A percentile compares a stretch with the other conserved stretches of the same genome.
phyloP scores from a whole-genome alignment of 495 filamentous ascomycete species.

The Ramalina intermedia region DNA sequence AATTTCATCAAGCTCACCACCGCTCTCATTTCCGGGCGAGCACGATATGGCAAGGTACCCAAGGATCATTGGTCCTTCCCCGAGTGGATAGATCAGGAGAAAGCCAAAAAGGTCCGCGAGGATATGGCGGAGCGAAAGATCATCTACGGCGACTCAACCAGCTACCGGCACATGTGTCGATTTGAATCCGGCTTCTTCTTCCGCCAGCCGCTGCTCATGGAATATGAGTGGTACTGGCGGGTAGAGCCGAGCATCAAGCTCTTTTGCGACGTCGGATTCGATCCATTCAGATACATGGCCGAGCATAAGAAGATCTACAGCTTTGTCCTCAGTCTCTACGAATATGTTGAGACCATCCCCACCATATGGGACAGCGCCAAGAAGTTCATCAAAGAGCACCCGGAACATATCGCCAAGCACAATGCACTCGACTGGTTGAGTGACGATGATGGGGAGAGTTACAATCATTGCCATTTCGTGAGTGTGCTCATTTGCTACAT shows the following conservation, averaged over 20 bases:
- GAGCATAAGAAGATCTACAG: constrained; percentile 85
- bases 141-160: constrained; percentile 88
- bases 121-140: constrained; percentile 76
- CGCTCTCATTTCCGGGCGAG: constrained; percentile 75
- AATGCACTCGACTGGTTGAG: constrained; percentile 89
- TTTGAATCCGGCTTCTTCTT: constrained; percentile 94
- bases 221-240: constrained; percentile 89
- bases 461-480: constrained; percentile 96
- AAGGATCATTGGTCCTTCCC: constrained; percentile 86
- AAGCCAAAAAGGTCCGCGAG: constrained; percentile 62
- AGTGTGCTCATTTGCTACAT: constrained; percentile 20
- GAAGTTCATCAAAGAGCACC: constrained; percentile 77
- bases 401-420: constrained; percentile 67
- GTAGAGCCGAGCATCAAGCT: constrained; percentile 83
- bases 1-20: constrained; percentile 85
- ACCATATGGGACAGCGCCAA: constrained; percentile 89
- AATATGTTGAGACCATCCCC: constrained; percentile 91
- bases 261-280: constrained; percentile 71
- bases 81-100: constrained; percentile 72
- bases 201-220: constrained; percentile 62
- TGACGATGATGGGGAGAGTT: constrained; percentile 75
- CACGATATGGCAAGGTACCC: constrained; percentile 75
- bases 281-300: constrained; percentile 77
- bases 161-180: constrained; percentile 88
- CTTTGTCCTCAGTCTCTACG: constrained; percentile 79